Base-by-base conservation (phyloP, 306 rosid genomes). In the Amphicarpaea edgeworthii region DNA sequence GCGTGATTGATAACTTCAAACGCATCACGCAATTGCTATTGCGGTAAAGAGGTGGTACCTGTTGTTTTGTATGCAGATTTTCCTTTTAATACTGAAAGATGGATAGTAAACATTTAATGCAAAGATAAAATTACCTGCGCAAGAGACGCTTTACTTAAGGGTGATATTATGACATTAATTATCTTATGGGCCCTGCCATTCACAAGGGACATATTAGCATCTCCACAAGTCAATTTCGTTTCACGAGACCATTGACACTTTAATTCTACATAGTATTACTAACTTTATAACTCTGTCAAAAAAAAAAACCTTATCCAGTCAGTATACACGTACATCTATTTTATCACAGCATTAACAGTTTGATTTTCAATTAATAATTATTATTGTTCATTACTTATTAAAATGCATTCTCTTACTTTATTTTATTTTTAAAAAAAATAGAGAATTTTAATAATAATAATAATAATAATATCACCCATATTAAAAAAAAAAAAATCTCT, bases 1-100 rank as follows among this genome's bases (percentile, higher is more conserved):
- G 58, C 72, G 64, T 68, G 79, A 55, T 72, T 68, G 79, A 55
- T 72, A 69, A 66, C 67, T 59, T 45, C 47, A 54, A 40, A 49
- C 30, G 4, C 46, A 24, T 70, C 20, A 38, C 62, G 59, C 63
- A 58, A 71, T 41, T 47, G 50, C n/a, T 14, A 14, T 26, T 68
- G 43, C 20, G 51, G 20, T 20, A 54, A 19, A 23, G 55, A 38
- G 10, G 70, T 19, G 51, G 28, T 38, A 38, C 77, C 67, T 28
- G 32, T 28, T 28, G 32, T 1, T 19, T 0, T 3, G 12, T 15
- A 4, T 10, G 3, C 21, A 1, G 3, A 6, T 12, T 40, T 57
- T 42, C 42, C 10, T 40, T 24, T 7, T 58, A 74, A 73, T 75
- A 71, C 32, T 8, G 14, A 16, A 45, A 70, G 47, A 26, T n/a